Base-by-base conservation (phyloP, 2,329 filamentous ascomycete species). In the Xylariaceae sp. region DNA sequence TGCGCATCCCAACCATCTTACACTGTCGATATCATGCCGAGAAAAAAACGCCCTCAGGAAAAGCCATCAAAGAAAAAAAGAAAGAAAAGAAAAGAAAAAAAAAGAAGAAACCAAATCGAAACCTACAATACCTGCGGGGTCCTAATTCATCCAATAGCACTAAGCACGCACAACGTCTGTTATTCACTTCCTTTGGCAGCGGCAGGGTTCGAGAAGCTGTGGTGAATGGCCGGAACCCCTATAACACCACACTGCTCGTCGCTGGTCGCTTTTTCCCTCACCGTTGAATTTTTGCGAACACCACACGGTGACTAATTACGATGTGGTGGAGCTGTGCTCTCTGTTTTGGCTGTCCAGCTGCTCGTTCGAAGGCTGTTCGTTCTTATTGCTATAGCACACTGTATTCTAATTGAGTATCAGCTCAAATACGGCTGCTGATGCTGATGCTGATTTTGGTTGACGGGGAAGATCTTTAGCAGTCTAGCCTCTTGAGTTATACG, bases 301-400 rank as follows among this genome's bases (percentile, higher is more conserved):
- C 40, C 12, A 47, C 47, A 32, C 12, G 26, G 35, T 29, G 26
- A 32, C 45, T 39, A 11, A 50, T 50, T 45, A 54, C 34, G 39
- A 49, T 31, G 27, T 27, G 42, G 40, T 48, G 32, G 34, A 19
- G 12, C 29, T 54, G 2, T 52, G 30, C 45, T 40, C 4, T 47
- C 29, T 58, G 45, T 35, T 57, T 62, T 60, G 57, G 56, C 62
- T 59, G 54, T 59, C 61, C 49, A 60, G 61, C 50, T 19, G 19
- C 19, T 19, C 57, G 59, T 55, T 60, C 47, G 47, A 51, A 57
- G 53, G 35, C 42, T 55, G 47, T 53, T 58, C 56, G 51, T 60
- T 58, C 57, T 11, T 59, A 60, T 61, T 52, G 47, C 56, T 52
- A 46, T 50, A 19, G 19, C 19, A 19, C 53, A 61, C 56, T 60